Evolutionary conservation across 805 yeast species (phyloP), one percentile per base, ranked within the genome.

Genomic region (Metschnikowia peoriensis): DNA sequence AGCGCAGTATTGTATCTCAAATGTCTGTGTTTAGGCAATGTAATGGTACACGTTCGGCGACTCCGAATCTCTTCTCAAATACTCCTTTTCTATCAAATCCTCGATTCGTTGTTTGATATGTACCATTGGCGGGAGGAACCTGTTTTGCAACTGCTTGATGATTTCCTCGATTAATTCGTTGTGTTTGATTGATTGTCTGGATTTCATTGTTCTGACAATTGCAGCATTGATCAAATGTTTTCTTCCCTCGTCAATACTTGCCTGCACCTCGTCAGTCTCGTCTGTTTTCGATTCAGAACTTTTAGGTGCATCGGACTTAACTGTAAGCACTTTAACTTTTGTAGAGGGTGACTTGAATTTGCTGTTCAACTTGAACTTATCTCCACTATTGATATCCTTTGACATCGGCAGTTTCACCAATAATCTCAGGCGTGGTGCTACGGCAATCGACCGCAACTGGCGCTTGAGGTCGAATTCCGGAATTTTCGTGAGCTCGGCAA

Each of bases 141-240:
- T 72, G 39, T 75, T 72, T 22, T 75, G 67, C 45, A 90, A 71
- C 55, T 82, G 87, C 46, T 78, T 77, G 22, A 85, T 76, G 5
- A 84, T 81, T 59, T 85, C 91, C 35, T 77, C 79, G n/a, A 88
- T 72, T 49, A 91, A 73, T 39, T 85, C 85, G 58, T 82, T 83
- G 64, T 88, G 93, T 28, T 67, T 73, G 50, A 86, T 59, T 0
- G 76, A 68, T 59, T 83, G 85, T 35, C 91, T 73, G 1, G 89
- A 78, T 69, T 91, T 91, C 93, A 91, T 85, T n/a, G 86, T 82
- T 47, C 97, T 77, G 6, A 91, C 96, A 51, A 91, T 80, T 0
- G 96, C 94, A 1, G 97, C 96, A 64, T 89, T 94, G 2, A 87
- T 73, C 61, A 85, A 88, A 50, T 78, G 76, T 53, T 82, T 77